Evolutionary conservation across 2,329 filamentous ascomycete genomes (phyloP), one percentile per base, ranked within the genome.

Genomic region (Microdochium bolleyi): DNA sequence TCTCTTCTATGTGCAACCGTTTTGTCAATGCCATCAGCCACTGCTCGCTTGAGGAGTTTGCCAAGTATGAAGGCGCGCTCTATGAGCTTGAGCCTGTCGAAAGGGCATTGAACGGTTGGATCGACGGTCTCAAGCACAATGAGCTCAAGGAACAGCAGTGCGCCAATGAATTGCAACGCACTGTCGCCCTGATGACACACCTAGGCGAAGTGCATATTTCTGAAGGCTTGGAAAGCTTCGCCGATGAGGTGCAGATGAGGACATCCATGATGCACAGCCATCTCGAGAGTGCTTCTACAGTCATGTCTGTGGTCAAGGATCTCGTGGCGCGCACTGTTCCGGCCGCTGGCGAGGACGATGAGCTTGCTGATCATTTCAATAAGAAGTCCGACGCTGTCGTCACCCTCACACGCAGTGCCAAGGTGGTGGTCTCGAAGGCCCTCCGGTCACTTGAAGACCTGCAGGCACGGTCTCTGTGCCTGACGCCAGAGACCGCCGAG

Each of bases 51-150:
- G 84, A 89, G 49, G 82, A 89, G 54, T 97, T 97, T 66, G 79
- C 80, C 48, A 83, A 77, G 57, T 94, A 90, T 60, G 87, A 90
- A 61, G 85, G 86, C 44, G 88, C 91, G 2, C 70, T 94, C 54
- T 89, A 90, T 60, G 94, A 97, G 67, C 76, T 97, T 50, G 89
- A 96, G 65, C 90, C 92, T 0, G 89, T 97, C 11, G 94, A 99
- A 71, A 82, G 91, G 53, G 88, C 89, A 0, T 72, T 97, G 50
- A 96, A 96, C 63, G 81, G 80, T 52, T 96, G 91, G 83, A 88
- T 97, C 53, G 92, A 96, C 58, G 83, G 83, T 5, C 67, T 96
- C 52, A 85, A 90, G 57, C 84, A 84, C 51, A 91, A 95, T 60
- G 91, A 96, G 53, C 73, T 97, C 49, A 91, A 91, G 68, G 88